Base-by-base conservation (phyloP, 495 filamentous ascomycete species). In the Saxophila tyrrhenica region DNA sequence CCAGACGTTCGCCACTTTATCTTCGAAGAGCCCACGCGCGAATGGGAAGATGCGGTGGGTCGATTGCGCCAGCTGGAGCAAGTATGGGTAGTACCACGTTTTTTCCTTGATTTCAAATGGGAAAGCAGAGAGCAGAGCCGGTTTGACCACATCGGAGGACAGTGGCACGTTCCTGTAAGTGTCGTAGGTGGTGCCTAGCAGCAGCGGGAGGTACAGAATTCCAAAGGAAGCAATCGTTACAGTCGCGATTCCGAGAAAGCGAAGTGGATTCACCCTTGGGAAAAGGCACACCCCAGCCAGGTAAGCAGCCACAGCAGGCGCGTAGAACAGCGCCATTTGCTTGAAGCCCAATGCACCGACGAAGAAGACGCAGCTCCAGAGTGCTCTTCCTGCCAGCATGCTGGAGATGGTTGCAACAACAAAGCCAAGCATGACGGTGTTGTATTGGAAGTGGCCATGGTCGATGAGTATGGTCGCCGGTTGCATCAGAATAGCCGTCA, bases 401-500 rank as follows among this genome's bases (percentile, higher is more conserved):
- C 86, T 89, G 38, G 89, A 89, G 73, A 94, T 80, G 62, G 84
- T 87, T 0, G 89, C 89, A 29, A 90, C 69, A 8, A 89, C 75
- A 25, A 96, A 78, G 0, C 94, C 92, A 3, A 97, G 80, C 92
- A 98, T 98, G 48, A 97, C 89, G 0, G 89, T 92, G 67, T 98
- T 98, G 66, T 94, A 98, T 70, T 98, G 92, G 67, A 98, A 98
- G 69, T 98, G 92, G n/a, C 87, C 86, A 64, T 97, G 91, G 61
- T 98, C 92, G 61, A 97, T 86, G 13, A 98, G 77, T 51, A 96
- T 92, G 5, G 85, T 88, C 1, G 80, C 84, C 5, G 92, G 92
- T 62, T 98, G 94, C 77, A 98, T 83, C 24, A 98, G 75, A 48
- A 97, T 83, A 0, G 90, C 92, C 20, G 84, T 83, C 9, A 97